These are phyloP conservation scores for Sporisorium exsertum DNA, from an alignment of 1,284 basidiomycete genomes.

Conservation along the genomic window DNA sequence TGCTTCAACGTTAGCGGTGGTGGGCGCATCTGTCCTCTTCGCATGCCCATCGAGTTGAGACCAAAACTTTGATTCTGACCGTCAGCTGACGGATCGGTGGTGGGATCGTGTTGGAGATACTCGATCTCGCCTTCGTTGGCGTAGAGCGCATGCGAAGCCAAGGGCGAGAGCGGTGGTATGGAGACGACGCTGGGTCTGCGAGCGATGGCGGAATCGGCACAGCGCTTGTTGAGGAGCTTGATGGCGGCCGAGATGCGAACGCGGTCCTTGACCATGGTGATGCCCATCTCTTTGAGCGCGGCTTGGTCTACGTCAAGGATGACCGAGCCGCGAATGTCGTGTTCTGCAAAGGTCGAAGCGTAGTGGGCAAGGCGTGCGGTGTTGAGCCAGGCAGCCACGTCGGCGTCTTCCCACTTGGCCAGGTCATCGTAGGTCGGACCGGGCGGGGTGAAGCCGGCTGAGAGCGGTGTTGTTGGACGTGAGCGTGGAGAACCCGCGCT, in stretches of 20 bases:
- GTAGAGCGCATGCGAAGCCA: conserved; percentile 22
- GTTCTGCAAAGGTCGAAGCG: conserved; percentile 49
- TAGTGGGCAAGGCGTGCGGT: conserved; percentile 53
- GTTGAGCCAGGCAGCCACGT: conserved; percentile 61
- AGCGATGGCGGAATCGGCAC: conserved; percentile 37
- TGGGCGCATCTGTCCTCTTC: conserved; percentile 48
- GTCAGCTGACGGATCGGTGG: conserved; percentile 16
- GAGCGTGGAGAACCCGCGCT: conserved; percentile 41
- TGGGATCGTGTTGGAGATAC: conserved; percentile 41
- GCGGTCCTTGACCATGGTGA: conserved; percentile 64
- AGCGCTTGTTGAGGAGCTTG: conserved; percentile 62
- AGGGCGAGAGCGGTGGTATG: conserved; percentile 31
- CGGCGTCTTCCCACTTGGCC: conserved; percentile 41
- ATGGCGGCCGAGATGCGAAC: conserved; percentile 65
- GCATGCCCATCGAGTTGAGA: conserved; percentile 41
- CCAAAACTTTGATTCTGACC: conserved; percentile 14
- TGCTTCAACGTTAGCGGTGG: conserved; percentile 47
- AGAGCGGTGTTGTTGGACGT: conserved; percentile 45
- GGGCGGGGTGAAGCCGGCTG: conserved; percentile 26
- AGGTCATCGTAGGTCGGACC: conserved; percentile 47
- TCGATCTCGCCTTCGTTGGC: conserved; percentile 48
- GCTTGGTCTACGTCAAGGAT: conserved; percentile 64
- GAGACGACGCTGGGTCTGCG: conserved; percentile 31
- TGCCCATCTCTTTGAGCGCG: conserved; percentile 66
- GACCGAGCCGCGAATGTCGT: conserved; percentile 65